These are phyloP conservation scores for Penicillium mononematosum DNA, from an alignment of 495 filamentous ascomycete genomes.

Conservation along the genomic window DNA sequence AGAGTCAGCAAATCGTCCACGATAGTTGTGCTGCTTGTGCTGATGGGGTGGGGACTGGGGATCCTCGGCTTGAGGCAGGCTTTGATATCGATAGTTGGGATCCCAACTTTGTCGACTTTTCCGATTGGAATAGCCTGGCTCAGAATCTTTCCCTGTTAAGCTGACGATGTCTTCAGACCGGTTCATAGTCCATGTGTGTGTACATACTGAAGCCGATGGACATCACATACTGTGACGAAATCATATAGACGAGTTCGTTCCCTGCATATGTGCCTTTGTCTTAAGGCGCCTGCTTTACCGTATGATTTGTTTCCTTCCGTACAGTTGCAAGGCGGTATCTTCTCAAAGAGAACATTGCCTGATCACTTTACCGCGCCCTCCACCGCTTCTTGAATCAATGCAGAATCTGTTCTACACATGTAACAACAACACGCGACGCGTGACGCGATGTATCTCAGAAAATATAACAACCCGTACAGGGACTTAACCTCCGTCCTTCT, in stretches of 20 bases:
- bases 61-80: neutral
- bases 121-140: conserved; percentile 26
- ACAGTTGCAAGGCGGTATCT: too few species aligned
- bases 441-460: neutral
- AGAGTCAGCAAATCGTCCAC: neutral
- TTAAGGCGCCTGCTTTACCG: too few species aligned
- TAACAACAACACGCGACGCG: neutral
- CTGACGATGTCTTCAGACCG: neutral
- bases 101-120: conserved; percentile 22
- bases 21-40: neutral
- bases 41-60: neutral
- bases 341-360: neutral
- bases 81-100: conserved; percentile 24
- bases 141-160: conserved; percentile 13
- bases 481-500: neutral
- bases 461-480: neutral
- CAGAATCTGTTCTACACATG: neutral
- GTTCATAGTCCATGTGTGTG: too few species aligned
- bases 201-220: too few species aligned
- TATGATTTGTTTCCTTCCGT: too few species aligned
- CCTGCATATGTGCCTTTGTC: too few species aligned
- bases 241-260: too few species aligned
- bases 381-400: neutral
- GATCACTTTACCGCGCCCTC: neutral
- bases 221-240: too few species aligned